Percentiles rank a stretch among this genome's conserved stretches.
phyloP scores from a whole-genome alignment of 768 basidiomycete species.

The Auricularia cornea region DNA sequence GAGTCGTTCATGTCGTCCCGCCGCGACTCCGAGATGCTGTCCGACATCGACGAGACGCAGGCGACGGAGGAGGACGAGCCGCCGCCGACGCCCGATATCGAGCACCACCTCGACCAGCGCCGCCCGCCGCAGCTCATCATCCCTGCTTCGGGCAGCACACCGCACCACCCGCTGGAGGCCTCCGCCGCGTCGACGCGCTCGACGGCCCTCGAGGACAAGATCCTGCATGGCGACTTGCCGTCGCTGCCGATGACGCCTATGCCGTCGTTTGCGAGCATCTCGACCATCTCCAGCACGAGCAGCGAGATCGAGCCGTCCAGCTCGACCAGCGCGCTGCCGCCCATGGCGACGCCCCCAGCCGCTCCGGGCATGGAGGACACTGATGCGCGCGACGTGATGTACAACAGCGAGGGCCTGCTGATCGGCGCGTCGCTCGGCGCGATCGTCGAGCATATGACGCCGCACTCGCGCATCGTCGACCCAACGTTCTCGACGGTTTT shows the following conservation, averaged over 20 bases:
- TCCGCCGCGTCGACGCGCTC: neutral
- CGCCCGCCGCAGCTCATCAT: neutral
- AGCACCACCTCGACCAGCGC: neutral
- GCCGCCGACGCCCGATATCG: neutral
- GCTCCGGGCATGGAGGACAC: constrained; percentile 50
- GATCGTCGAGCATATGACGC: constrained; percentile 95
- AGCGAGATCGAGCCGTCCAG: constrained; percentile 30
- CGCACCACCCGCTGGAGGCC: neutral
- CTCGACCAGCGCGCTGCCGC: constrained; percentile 45
- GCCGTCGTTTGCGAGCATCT: constrained; percentile 8
- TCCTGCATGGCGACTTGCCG: constrained; percentile 45
- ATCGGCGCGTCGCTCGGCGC: constrained; percentile 85
- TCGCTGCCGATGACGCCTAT: constrained; percentile 31
- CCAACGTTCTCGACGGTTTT: constrained; percentile 81
- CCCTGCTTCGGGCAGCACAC: neutral
- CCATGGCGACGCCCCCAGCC: constrained; percentile 26
- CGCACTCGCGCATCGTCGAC: constrained; percentile 86
- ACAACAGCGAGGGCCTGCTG: constrained; percentile 83
- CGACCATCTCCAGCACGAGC: neutral
- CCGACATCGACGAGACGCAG: neutral
- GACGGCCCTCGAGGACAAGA: constrained; percentile 41
- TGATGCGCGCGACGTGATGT: constrained; percentile 73
- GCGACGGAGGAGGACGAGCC: constrained; percentile 1
- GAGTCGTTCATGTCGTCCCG: neutral
- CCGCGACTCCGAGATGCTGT: neutral